These are phyloP conservation scores for Mrakiaceae sp. DNA, from an alignment of 1,284 basidiomycete genomes.

Conservation along the genomic window DNA sequence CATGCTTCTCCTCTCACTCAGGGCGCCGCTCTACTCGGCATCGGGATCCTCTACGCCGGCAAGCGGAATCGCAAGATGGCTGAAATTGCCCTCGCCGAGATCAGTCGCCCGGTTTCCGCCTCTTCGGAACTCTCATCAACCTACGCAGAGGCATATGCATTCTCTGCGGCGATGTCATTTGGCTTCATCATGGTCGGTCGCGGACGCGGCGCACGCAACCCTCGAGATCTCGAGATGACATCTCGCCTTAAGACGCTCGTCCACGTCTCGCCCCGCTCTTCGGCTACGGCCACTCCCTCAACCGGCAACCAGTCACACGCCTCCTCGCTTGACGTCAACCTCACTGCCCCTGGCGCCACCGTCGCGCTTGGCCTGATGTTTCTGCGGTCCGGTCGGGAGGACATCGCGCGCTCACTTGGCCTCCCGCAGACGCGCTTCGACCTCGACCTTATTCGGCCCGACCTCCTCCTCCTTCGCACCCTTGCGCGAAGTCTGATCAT, in stretches of 20 bases:
- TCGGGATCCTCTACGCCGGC: conserved; percentile 83
- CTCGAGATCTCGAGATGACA: conserved; percentile 57
- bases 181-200: conserved; percentile 93
- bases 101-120: conserved; percentile 62
- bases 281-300: conserved; percentile 9
- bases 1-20: conserved; percentile 85
- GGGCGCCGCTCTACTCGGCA: conserved; percentile 72
- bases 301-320: not conserved
- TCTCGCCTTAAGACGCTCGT: conserved; percentile 56
- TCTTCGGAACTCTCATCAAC: conserved; percentile 72
- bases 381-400: conserved; percentile 66
- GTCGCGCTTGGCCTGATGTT: conserved; percentile 88
- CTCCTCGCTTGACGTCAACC: conserved; percentile 49
- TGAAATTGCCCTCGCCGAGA: conserved; percentile 75
- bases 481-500: conserved; percentile 71
- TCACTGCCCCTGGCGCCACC: conserved; percentile 81
- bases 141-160: conserved; percentile 81
- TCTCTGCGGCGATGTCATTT: conserved; percentile 77
- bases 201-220: conserved; percentile 44
- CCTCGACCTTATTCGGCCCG: conserved; percentile 76
- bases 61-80: conserved; percentile 82
- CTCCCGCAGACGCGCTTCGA: conserved; percentile 68
- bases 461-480: conserved; percentile 69
- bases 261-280: conserved; percentile 46
- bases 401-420: conserved; percentile 70